These are phyloP conservation scores for Sedum album DNA, from an alignment of 164 flowering plant species.

Conservation along the genomic window DNA sequence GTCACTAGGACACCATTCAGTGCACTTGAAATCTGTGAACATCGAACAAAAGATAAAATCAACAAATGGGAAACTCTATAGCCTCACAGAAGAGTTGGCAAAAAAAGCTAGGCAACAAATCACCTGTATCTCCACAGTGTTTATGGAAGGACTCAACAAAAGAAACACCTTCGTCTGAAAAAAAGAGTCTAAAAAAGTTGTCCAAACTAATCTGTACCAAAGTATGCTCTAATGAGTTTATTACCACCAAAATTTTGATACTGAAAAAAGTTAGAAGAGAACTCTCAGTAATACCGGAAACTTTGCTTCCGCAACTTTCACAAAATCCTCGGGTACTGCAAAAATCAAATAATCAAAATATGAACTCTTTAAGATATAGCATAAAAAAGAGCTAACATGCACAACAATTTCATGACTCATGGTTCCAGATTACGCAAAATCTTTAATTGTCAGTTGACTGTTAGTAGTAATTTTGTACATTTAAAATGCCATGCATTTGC, in stretches of 20 bases:
- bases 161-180: constrained; percentile 53
- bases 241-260: background rate
- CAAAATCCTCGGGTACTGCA: constrained; percentile 66
- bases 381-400: too few species aligned
- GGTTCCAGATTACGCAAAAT: too few species aligned
- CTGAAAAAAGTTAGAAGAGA: constrained; percentile 2
- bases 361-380: background rate
- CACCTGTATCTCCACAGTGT: constrained; percentile 92
- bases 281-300: constrained; percentile 54
- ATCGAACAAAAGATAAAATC: background rate
- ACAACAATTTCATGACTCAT: too few species aligned
- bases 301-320: constrained; percentile 68
- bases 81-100: background rate
- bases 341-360: constrained; percentile 9
- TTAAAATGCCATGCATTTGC: background rate
- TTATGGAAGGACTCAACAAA: constrained; percentile 67
- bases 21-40: constrained; percentile 54
- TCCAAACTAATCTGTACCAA: constrained; percentile 58
- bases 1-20: constrained; percentile 59
- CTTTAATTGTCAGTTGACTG: background rate
- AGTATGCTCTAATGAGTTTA: constrained; percentile 3
- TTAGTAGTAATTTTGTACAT: background rate
- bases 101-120: constrained; percentile 16
- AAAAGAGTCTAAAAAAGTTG: constrained; percentile 63
- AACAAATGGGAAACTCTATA: background rate